Conservation (phyloP, 208 protist genomes). For the Leishmania tarentolae region DNA sequence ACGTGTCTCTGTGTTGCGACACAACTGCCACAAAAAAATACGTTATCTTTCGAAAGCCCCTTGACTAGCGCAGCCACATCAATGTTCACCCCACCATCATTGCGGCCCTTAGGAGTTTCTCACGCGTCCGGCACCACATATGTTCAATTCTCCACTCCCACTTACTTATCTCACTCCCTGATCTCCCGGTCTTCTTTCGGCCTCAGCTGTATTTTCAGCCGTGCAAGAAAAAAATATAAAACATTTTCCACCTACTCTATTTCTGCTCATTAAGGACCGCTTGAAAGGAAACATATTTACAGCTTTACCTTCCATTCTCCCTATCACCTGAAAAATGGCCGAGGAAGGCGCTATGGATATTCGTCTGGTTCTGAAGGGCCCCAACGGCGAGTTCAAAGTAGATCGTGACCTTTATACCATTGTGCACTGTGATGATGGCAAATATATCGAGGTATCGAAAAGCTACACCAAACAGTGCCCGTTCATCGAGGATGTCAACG, state of each 20-base stretch:
- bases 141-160: neutral
- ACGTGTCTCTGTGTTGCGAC: neutral
- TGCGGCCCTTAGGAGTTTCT: neutral
- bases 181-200: neutral
- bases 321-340: slow-evolving; percentile 5
- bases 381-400: slow-evolving; percentile 40
- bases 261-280: slow-evolving; percentile 1
- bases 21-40: neutral
- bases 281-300: neutral
- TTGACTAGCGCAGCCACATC: neutral
- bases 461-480: slow-evolving; percentile 32
- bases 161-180: neutral
- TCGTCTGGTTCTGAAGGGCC: slow-evolving; percentile 36
- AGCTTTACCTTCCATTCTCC: neutral
- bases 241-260: neutral
- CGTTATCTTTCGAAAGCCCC: neutral
- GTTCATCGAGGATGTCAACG: slow-evolving; percentile 45
- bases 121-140: no score
- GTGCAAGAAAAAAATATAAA: neutral
- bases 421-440: slow-evolving; percentile 69
- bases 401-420: slow-evolving; percentile 29
- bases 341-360: slow-evolving; percentile 28
- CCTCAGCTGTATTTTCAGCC: neutral
- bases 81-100: no score
- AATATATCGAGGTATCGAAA: slow-evolving; percentile 54